Base-by-base conservation (phyloP, 345 rosid genomes). In the Eucalyptus regnans region DNA sequence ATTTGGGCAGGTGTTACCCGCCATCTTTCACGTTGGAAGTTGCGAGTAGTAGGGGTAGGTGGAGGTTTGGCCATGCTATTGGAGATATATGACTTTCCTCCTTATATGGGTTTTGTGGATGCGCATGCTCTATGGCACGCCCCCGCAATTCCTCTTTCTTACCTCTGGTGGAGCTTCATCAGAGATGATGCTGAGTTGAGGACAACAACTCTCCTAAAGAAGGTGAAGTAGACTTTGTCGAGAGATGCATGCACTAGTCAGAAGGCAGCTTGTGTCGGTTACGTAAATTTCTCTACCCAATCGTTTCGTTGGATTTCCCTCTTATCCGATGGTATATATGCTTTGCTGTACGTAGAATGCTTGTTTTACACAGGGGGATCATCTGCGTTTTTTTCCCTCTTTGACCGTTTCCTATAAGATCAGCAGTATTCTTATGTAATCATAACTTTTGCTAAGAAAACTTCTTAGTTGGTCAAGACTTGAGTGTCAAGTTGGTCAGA, bases 141-240 rank as follows among this genome's bases (percentile, higher is more conserved):
- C 23, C 87, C 94, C 15, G 89, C 93, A 48, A 90, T 97, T 88
- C 97, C 97, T 20, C 94, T 97, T 23, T 89, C 96, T 29, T 96
- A 96, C 88, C 90, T 96, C 52, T 96, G 95, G 94, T 95, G 99
- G 99, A 96, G 98, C 91, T 95, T 96, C 90, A 92, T 93, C 44
- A 91, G 95, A 88, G 99, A 96, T 54, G 98, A 97, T 51, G 97
- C 96, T 1, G 95, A 94, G 90, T 93, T 93, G 88, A 92, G 96
- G 87, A 96, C 99, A 83, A 79, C 93, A 51, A 89, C 90, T 87
- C 93, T 91, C 86, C 91, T 93, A 86, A 96, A 94, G 93, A 97
- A 96, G 88, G 87, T 88, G 3, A 93, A 93, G 87, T 94, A 93
- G 92, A 41, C 11, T 41, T 27, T 56, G 62, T 46, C 10, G 50